Evolutionary conservation across 371 early-diverging fungal species (phyloP).

Genomic region (Lichtheimia corymbifera): DNA sequence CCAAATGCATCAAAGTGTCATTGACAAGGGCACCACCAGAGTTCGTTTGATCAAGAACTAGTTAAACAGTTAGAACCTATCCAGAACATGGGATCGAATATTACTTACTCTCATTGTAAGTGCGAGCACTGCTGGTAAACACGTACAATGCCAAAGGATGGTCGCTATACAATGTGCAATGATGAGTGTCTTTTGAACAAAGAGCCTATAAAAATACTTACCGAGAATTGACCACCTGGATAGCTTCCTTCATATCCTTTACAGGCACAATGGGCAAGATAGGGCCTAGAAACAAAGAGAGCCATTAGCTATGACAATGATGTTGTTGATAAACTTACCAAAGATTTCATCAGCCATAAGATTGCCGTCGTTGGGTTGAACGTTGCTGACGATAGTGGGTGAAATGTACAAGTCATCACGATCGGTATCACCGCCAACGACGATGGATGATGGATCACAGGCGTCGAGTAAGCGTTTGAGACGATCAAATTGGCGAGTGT

Average conservation of each 20-base stretch:
- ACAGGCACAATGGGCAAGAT: constrained; percentile 82
- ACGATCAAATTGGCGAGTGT: constrained; percentile 67
- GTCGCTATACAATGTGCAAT: constrained; percentile 26
- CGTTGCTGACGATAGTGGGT: constrained; percentile 67
- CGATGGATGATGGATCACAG: constrained; percentile 41
- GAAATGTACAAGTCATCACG: constrained; percentile 62
- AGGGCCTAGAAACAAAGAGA: constrained; percentile 53
- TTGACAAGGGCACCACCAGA: constrained; percentile 75
- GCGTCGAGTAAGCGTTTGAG: constrained; percentile 55
- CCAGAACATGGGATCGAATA: neutral
- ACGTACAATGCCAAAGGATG: constrained; percentile 75
- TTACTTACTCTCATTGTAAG: constrained; percentile 33
- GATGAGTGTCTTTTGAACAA: neutral
- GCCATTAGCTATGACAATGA: neutral
- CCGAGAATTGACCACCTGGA: constrained; percentile 73
- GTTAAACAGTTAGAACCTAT: neutral
- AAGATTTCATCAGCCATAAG: constrained; percentile 80
- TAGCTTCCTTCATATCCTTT: constrained; percentile 73
- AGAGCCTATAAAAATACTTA: constrained; percentile 18
- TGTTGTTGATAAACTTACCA: constrained; percentile 30
- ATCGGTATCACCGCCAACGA: constrained; percentile 60
- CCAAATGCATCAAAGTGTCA: constrained; percentile 64
- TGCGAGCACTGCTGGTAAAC: constrained; percentile 44
- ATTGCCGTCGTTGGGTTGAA: constrained; percentile 43
- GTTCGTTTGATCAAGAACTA: constrained; percentile 50